phyloP scores from a whole-genome alignment of 305 asterid species.

The Petunia hybrid region DNA sequence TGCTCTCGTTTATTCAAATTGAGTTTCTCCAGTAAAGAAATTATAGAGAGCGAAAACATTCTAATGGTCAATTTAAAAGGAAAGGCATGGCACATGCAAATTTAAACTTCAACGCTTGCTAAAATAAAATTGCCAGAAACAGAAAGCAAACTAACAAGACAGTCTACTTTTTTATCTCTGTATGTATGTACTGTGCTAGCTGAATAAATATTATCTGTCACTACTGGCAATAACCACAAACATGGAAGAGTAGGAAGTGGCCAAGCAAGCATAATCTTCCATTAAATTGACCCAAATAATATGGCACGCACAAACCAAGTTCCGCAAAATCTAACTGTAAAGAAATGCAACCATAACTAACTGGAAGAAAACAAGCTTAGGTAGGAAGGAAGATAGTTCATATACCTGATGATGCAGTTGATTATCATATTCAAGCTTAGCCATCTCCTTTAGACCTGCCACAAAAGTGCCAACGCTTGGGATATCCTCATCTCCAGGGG shows the following conservation, averaged over 20 bases:
- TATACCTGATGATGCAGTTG: constrained; percentile 53
- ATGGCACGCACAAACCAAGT: not conserved
- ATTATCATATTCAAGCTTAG: constrained; percentile 67
- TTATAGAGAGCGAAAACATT: not conserved
- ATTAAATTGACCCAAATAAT: too few species aligned
- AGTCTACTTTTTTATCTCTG: not conserved
- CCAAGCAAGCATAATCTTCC: too few species aligned
- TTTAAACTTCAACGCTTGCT: not conserved
- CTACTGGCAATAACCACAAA: not conserved
- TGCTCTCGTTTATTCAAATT: not conserved
- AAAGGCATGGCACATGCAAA: not conserved
- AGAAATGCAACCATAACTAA: constrained; percentile 5
- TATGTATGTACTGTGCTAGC: not conserved
- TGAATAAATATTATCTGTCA: not conserved
- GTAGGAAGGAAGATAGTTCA: constrained; percentile 30
- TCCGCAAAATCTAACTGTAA: not conserved
- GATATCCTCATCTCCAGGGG: constrained; percentile 71
- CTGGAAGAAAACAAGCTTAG: not conserved
- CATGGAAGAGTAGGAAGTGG: too few species aligned
- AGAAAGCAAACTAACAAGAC: not conserved
- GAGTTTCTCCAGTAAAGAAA: not conserved
- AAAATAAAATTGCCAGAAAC: not conserved
- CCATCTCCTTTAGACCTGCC: constrained; percentile 88
- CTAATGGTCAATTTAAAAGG: not conserved
- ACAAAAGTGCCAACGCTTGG: constrained; percentile 90